phyloP scores from a whole-genome alignment of 441 rosid genomes.

The Francoa sonchifolia region DNA sequence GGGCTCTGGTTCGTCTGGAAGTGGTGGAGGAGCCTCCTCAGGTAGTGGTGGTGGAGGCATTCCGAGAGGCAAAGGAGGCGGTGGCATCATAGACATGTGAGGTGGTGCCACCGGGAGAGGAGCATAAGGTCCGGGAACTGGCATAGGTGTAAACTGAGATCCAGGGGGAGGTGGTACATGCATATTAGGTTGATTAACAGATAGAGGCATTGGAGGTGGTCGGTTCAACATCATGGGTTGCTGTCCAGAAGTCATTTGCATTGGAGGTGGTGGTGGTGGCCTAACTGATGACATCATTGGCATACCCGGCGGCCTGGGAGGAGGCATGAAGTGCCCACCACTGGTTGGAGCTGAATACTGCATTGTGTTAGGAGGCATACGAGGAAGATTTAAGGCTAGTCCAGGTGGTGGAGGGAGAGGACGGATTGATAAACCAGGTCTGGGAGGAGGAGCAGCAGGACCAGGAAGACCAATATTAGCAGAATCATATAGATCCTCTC shows the following conservation, averaged over 20 bases:
- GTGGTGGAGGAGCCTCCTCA: slow-evolving; percentile 92
- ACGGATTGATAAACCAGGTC: slow-evolving; percentile 64
- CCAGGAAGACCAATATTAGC: slow-evolving; percentile 56
- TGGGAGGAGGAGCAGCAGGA: slow-evolving; percentile 92
- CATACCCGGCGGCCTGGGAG: slow-evolving; percentile 57
- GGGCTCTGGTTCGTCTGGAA: slow-evolving; percentile 91
- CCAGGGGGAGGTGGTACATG: slow-evolving; percentile 80
- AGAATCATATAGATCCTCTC: slow-evolving; percentile 60
- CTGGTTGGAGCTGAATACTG: slow-evolving; percentile 40
- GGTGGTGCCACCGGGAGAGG: slow-evolving; percentile 35
- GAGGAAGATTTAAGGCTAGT: slow-evolving; percentile 79
- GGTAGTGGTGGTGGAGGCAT: slow-evolving; percentile 94
- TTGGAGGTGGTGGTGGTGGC: slow-evolving; percentile 56
- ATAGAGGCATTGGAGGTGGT: slow-evolving; percentile 42
- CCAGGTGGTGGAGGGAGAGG: slow-evolving; percentile 94
- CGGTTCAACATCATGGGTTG: slow-evolving; percentile 52
- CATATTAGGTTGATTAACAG: slow-evolving; percentile 31
- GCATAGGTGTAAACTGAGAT: slow-evolving; percentile 55
- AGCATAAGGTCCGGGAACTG: slow-evolving; percentile 46
- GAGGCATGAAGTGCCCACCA: slow-evolving; percentile 32
- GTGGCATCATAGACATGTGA: slow-evolving; percentile 57
- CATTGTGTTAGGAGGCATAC: slow-evolving; percentile 47
- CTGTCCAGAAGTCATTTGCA: slow-evolving; percentile 56
- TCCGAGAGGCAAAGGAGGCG: slow-evolving; percentile 68
- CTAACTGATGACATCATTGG: slow-evolving; percentile 49